These are phyloP conservation scores for Candida nemodendra DNA, from an alignment of 805 yeast species.

Conservation along the genomic window DNA sequence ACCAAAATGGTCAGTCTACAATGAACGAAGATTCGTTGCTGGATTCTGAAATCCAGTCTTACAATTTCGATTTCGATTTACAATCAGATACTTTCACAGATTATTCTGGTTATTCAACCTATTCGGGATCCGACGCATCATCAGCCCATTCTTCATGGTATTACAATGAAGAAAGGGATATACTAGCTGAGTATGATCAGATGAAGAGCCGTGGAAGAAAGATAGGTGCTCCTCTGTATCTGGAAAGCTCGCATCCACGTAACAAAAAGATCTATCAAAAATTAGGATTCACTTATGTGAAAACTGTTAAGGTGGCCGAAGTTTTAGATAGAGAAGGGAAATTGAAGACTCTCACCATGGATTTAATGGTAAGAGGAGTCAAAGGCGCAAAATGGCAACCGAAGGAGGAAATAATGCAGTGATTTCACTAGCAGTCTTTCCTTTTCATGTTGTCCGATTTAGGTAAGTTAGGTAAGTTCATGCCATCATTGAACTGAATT, in stretches of 20 bases:
- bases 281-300: slow-evolving; percentile 46
- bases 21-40: slow-evolving; percentile 27
- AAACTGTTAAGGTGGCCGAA: slow-evolving; percentile 35
- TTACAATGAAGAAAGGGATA: slow-evolving; percentile 35
- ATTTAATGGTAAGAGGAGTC: slow-evolving; percentile 39
- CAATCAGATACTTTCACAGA: slow-evolving; percentile 35
- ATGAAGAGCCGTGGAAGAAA: slow-evolving; percentile 29
- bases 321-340: slow-evolving; percentile 27
- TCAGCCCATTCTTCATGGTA: slow-evolving; percentile 37
- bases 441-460: too few species aligned
- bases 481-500: too few species aligned
- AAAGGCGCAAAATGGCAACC: slow-evolving; percentile 38
- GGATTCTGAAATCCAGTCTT: slow-evolving; percentile 34
- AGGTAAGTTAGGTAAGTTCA: too few species aligned
- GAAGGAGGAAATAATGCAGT: too few species aligned
- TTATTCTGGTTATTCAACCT: slow-evolving; percentile 34
- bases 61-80: slow-evolving; percentile 33
- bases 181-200: slow-evolving; percentile 33
- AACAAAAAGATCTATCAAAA: slow-evolving; percentile 53
- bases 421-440: too few species aligned
- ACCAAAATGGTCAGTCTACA: slow-evolving; percentile 11
- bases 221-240: slow-evolving; percentile 40
- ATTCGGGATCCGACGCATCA: slow-evolving; percentile 31
- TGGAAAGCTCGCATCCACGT: slow-evolving; percentile 56
- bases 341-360: slow-evolving; percentile 32